Base-by-base conservation (phyloP, 352 stramenopile species). In the Phytophthora ramorum region DNA sequence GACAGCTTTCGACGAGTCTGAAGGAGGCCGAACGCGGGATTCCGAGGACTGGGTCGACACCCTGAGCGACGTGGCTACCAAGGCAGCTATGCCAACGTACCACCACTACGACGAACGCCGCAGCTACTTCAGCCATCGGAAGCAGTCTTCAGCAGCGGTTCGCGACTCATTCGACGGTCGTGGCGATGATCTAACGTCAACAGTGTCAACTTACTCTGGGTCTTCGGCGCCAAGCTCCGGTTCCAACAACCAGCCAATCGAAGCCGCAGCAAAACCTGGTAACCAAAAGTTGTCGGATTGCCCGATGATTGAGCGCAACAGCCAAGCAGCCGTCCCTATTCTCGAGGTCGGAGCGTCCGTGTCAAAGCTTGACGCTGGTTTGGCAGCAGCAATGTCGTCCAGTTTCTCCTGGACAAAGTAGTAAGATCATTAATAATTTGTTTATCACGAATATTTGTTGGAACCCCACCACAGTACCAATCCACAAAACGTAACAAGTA, bases 271-370 rank as follows among this genome's bases (percentile, higher is more conserved):
- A 56, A 56, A 63, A 14, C 14, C 16, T 47, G 34, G 22, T 3
- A 53, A 35, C 26, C 41, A 47, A n/a, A 63, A 60, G 30, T 8
- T 51, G 7, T 52, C 40, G 1, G 71, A 80, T 16, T 80, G 71
- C 37, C 71, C 71, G n/a, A 83, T 83, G 75, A 83, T 83, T 32
- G 71, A 83, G 28, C 50, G 68, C 34, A 66, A 67, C 17, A 79
- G 71, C 43, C 64, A 78, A 48, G 53, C 51, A 49, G 65, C 58
- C 20, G 54, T 83, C 16, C 61, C 71, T 4, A 70, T 83, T 41
- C 63, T 80, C 3, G 75, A 83, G 51, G 59, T 53, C 35, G 60
- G 64, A 5, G 53, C 19, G 8, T 76, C 75, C 40, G 71, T 76
- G 48, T 75, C 68, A 7, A 63, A 59, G 19, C 56, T 4, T 14